Percentiles rank a stretch among this genome's conserved stretches.
phyloP scores from a whole-genome alignment of 1,284 basidiomycete species.

The Mrakiaceae sp. region DNA sequence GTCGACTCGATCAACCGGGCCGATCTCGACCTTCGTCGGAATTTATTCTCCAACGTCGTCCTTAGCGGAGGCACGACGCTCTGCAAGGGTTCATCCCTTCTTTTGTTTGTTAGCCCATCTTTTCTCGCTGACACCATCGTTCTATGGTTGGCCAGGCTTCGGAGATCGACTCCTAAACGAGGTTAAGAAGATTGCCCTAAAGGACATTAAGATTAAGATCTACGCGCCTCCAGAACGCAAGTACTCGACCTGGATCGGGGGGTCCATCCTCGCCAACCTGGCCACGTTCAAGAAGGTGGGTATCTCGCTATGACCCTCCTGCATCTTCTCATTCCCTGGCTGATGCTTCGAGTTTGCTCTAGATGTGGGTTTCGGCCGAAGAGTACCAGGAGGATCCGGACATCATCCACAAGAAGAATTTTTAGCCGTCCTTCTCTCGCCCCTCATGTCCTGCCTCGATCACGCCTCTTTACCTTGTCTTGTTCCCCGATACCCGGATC shows the following conservation, averaged over 20 bases:
- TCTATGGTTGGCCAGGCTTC: conserved; percentile 50
- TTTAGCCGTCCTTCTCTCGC: not conserved
- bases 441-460: no score
- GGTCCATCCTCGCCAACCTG: conserved; percentile 86
- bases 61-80: conserved; percentile 93
- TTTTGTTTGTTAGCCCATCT: not conserved
- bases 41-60: conserved; percentile 91
- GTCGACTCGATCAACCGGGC: conserved; percentile 43
- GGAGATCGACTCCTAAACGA: conserved; percentile 92
- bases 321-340: conserved; percentile 8
- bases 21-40: conserved; percentile 76
- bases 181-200: conserved; percentile 90
- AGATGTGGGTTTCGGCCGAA: conserved; percentile 99
- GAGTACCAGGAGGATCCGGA: conserved; percentile 99
- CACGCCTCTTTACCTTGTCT: no score
- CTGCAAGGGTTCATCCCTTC: conserved; percentile 56
- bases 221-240: conserved; percentile 99
- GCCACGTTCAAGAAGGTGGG: conserved; percentile 93
- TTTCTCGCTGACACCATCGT: not conserved
- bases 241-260: conserved; percentile 83
- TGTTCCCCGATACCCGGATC: no score
- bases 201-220: conserved; percentile 98
- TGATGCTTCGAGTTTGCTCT: not conserved
- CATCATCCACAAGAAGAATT: conserved; percentile 79
- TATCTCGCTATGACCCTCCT: conserved; percentile 1